phyloP scores from a whole-genome alignment of 495 filamentous ascomycete genomes.

The Neurospora africana region DNA sequence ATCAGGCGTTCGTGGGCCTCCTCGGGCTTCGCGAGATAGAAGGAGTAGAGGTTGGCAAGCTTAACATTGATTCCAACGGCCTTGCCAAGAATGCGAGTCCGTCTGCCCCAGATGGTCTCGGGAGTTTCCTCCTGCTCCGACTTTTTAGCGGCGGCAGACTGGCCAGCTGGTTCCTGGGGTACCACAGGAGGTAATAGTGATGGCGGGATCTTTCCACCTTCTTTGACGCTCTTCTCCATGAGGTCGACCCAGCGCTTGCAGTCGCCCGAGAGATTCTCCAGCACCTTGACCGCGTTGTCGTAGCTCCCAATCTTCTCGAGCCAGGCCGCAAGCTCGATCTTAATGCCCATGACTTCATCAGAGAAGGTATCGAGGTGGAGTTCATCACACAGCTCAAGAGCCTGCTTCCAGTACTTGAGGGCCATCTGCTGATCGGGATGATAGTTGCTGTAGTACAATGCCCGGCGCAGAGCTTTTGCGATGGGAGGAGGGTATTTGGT shows the following conservation, averaged over 20 bases:
- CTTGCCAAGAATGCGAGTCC: constrained; percentile 60
- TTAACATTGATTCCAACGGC: constrained; percentile 67
- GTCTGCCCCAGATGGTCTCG: constrained; percentile 48
- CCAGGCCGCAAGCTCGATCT: constrained; percentile 66
- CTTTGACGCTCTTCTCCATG: constrained; percentile 43
- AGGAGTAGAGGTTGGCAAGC: constrained; percentile 66
- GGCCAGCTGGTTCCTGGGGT: constrained; percentile 6
- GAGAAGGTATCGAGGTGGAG: constrained; percentile 74
- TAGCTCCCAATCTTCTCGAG: constrained; percentile 62
- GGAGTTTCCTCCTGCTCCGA: constrained; percentile 12
- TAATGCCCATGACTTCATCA: constrained; percentile 82
- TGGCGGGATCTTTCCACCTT: constrained; percentile 18
- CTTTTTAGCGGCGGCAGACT: constrained; percentile 9
- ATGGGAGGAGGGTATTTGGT: constrained; percentile 69
- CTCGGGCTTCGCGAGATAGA: constrained; percentile 42
- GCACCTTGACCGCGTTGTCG: constrained; percentile 55
- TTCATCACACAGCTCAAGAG: constrained; percentile 58
- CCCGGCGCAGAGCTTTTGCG: constrained; percentile 69
- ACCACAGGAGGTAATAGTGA: constrained; percentile 8
- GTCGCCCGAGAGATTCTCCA: constrained; percentile 56
- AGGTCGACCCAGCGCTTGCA: constrained; percentile 52
- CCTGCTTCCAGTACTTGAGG: constrained; percentile 69
- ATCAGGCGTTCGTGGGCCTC: constrained; percentile 61
- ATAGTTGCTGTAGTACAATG: constrained; percentile 76
- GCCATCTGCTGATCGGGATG: constrained; percentile 60